Percentiles rank a stretch among this genome's conserved stretches.
phyloP scores from a whole-genome alignment of 1,284 basidiomycete species.

The Rhodotorula sp. region DNA sequence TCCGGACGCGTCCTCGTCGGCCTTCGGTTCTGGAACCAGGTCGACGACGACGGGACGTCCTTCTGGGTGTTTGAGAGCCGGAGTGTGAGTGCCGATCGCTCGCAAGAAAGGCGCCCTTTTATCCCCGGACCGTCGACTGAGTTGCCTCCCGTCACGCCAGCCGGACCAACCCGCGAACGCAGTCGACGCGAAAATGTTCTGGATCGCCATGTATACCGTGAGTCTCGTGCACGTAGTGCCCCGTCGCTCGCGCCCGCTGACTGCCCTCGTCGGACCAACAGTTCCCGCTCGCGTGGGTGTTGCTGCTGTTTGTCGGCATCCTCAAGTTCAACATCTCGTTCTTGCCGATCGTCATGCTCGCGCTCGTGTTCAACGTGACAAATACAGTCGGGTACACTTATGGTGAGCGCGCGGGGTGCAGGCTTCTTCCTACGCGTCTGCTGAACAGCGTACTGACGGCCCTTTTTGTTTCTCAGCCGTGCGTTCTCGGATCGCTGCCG shows the following conservation, averaged over 20 bases:
- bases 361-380: conserved; percentile 57
- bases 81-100: conserved; percentile 23
- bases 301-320: conserved; percentile 80
- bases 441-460: background rate
- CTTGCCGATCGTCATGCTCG: conserved; percentile 44
- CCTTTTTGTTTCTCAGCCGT: background rate
- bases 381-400: conserved; percentile 91
- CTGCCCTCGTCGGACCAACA: conserved; percentile 38
- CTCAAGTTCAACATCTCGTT: conserved; percentile 63
- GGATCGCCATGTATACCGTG: conserved; percentile 42
- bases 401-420: conserved; percentile 47
- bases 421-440: background rate
- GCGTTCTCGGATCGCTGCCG: background rate
- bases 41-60: conserved; percentile 91
- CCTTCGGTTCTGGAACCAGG: conserved; percentile 93
- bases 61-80: conserved; percentile 87
- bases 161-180: conserved; percentile 85
- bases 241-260: background rate
- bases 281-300: conserved; percentile 84
- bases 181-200: conserved; percentile 70
- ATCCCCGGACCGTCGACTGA: too few species aligned
- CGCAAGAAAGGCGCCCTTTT: too few species aligned
- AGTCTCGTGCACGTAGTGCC: background rate
- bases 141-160: conserved; percentile 52
- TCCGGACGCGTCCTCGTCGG: conserved; percentile 87